Evolutionary conservation across 768 basidiomycete genomes (phyloP).

Genomic region (Mycena floridula): DNA sequence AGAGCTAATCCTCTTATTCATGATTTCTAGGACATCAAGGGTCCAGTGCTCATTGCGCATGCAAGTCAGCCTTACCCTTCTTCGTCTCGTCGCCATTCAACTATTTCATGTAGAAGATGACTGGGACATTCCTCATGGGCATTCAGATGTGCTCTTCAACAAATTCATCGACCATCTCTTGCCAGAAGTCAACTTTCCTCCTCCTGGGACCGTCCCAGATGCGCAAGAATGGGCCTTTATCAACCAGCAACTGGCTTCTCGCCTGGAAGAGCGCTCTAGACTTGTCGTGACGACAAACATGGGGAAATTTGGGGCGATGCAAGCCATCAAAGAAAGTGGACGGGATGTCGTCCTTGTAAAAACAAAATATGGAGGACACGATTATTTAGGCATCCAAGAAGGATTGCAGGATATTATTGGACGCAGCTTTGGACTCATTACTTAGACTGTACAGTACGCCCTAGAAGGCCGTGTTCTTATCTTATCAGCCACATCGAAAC

Average conservation of each 20-base stretch:
- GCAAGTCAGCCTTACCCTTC: constrained; percentile 32
- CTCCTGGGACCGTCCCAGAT: constrained; percentile 23
- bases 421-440: constrained; percentile 32
- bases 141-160: constrained; percentile 65
- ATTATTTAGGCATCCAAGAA: constrained; percentile 49
- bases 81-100: neutral
- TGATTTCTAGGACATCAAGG: constrained; percentile 49
- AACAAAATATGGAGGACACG: constrained; percentile 53
- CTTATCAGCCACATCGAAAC: too few relatives aligned
- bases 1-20: constrained; percentile 1
- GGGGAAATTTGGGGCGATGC: constrained; percentile 42
- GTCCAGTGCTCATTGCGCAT: constrained; percentile 68
- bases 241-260: constrained; percentile 28
- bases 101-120: constrained; percentile 41
- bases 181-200: constrained; percentile 35
- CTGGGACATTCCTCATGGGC: constrained; percentile 62
- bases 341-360: constrained; percentile 52
- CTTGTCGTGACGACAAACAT: constrained; percentile 41
- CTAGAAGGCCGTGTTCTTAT: too few relatives aligned
- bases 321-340: constrained; percentile 41
- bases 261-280: constrained; percentile 34
- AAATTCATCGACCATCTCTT: constrained; percentile 59
- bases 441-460: too few relatives aligned
- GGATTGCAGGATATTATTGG: constrained; percentile 64
- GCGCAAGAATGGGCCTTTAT: constrained; percentile 42